These are phyloP conservation scores for Mortierella sp. DNA, from an alignment of 371 early-diverging fungal species.

Conservation along the genomic window DNA sequence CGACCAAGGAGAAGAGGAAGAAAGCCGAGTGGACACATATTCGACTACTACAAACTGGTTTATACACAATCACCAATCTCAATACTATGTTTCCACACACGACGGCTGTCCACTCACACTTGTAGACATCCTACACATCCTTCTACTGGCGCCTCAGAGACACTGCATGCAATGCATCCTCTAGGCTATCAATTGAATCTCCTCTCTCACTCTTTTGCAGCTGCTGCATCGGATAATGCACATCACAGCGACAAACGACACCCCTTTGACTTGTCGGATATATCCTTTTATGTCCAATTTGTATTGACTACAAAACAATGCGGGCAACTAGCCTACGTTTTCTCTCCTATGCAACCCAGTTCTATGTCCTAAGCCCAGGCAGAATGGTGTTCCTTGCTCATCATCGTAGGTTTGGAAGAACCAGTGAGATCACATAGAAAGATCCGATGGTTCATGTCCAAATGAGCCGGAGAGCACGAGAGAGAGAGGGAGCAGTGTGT, in stretches of 20 bases:
- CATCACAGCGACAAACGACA: no score
- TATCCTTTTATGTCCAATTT: neutral
- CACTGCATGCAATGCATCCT: neutral
- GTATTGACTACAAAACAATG: neutral
- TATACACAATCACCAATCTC: neutral
- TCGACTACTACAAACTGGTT: neutral
- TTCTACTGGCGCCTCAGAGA: neutral
- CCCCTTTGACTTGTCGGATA: neutral
- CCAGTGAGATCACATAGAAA: neutral
- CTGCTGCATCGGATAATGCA: no score
- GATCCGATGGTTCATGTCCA: neutral
- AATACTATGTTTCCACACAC: neutral
- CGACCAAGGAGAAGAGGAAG: neutral
- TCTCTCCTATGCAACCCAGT: neutral
- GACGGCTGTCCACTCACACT: neutral
- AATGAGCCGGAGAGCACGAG: neutral
- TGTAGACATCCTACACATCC: no score
- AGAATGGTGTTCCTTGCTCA: neutral
- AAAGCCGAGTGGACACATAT: neutral
- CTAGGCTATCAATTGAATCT: neutral
- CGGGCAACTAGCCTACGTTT: neutral
- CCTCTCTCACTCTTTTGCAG: neutral
- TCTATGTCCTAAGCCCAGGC: neutral
- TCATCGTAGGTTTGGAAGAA: neutral
- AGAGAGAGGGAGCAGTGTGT: neutral